Conservation (phyloP, 805 yeast genomes). For the Starmerella bombicola region DNA sequence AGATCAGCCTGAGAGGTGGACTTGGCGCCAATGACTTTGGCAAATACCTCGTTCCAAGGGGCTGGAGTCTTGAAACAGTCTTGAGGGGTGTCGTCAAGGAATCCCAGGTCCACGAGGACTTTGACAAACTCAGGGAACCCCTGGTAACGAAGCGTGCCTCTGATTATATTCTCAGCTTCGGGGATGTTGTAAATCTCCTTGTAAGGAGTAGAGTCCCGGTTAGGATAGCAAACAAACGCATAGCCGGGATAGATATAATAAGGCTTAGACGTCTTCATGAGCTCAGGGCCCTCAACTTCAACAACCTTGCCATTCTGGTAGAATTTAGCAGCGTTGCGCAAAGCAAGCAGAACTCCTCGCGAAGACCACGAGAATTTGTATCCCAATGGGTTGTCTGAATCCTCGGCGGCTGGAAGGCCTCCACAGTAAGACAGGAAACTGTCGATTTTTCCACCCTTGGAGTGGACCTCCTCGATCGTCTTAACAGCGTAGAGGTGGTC, state of each 20-base stretch:
- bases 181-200: conserved; percentile 87
- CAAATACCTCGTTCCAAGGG: conserved; percentile 84
- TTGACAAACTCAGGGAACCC: conserved; percentile 98
- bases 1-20: conserved; percentile 63
- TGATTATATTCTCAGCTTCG: conserved; percentile 90
- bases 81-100: conserved; percentile 64
- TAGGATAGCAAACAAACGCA: conserved; percentile 90
- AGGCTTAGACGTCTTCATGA: conserved; percentile 91
- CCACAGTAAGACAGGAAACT: conserved; percentile 96
- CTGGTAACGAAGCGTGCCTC: conserved; percentile 96
- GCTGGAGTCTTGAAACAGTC: conserved; percentile 42
- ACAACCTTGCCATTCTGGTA: conserved; percentile 77
- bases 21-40: conserved; percentile 58
- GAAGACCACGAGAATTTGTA: conserved; percentile 99
- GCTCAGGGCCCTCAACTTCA: conserved; percentile 70
- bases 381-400: conserved; percentile 95
- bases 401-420: conserved; percentile 96
- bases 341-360: conserved; percentile 90
- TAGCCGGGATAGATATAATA: conserved; percentile 93
- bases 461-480: conserved; percentile 94
- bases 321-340: conserved; percentile 85
- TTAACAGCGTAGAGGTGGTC: conserved; percentile 97
- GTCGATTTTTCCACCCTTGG: conserved; percentile 78
- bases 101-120: conserved; percentile 86
- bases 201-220: conserved; percentile 93